These are phyloP conservation scores for Yarrowia deformans DNA, from an alignment of 805 yeast genomes.

Conservation along the genomic window DNA sequence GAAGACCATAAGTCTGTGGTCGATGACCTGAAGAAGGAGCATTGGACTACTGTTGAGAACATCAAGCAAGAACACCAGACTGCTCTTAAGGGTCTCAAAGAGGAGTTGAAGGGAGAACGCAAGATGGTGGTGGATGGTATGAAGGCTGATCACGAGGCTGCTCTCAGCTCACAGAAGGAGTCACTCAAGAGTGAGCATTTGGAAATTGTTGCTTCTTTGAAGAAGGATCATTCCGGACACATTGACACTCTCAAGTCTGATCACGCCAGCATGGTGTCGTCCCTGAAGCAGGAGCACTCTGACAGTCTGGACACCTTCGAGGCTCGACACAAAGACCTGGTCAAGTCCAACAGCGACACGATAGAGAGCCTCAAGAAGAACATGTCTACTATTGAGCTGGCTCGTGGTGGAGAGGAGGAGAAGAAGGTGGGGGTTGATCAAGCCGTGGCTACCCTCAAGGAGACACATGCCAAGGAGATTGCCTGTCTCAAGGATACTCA, in stretches of 20 bases:
- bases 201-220: slow-evolving; percentile 1
- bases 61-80: slow-evolving; percentile 10
- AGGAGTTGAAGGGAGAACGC: slow-evolving; percentile 16
- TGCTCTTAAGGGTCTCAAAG: background rate
- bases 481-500: background rate
- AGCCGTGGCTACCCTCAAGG: background rate
- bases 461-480: slow-evolving; percentile 2
- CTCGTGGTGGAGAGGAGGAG: slow-evolving; percentile 19
- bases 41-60: background rate
- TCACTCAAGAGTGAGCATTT: slow-evolving; percentile 4
- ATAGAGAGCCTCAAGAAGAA: slow-evolving; percentile 20
- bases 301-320: background rate
- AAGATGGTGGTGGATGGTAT: background rate
- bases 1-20: background rate
- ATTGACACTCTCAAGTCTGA: slow-evolving; percentile 18
- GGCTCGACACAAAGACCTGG: slow-evolving; percentile 8
- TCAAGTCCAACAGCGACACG: slow-evolving; percentile 12
- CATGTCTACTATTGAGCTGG: slow-evolving; percentile 28
- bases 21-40: background rate
- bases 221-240: background rate
- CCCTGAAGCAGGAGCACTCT: slow-evolving; percentile 16
- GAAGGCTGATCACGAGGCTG: slow-evolving; percentile 8
- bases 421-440: slow-evolving; percentile 5
- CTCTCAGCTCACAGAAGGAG: background rate
- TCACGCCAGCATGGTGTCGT: background rate